Base-by-base conservation (phyloP, 345 rosid species). In the Chamaenerion angustifolium region DNA sequence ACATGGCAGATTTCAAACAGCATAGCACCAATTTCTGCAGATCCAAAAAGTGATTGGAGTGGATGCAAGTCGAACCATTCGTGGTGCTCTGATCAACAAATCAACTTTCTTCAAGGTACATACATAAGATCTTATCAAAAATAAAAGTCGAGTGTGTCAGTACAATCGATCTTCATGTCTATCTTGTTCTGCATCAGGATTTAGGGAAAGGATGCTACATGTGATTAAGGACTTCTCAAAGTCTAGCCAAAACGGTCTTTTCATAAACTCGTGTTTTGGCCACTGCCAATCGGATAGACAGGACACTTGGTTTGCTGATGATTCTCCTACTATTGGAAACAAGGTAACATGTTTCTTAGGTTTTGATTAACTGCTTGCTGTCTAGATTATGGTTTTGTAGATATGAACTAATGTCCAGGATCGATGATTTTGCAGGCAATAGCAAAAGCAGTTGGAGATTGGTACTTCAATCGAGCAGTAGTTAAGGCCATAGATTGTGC, bases 1-100 rank as follows among this genome's bases (percentile, higher is more conserved):
- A 64, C 90, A 15, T 90, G 98, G 98, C 98, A 85, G 97, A 83
- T 89, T 56, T 90, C 83, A 61, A 75, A 82, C 55, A 89, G 97
- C 67, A 64, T 85, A 56, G 95, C 95, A 61, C 95, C 97, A 48
- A 68, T 78, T 42, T 54, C 88, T 6, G 94, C 95, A 0, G 97
- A 89, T 75, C 94, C 88, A 18, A 71, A 68, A 49, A 95, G 97
- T 44, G 68, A 64, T 47, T 89, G 97, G 97, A 31, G 40, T 54
- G 67, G 68, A n/a, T 87, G 98, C 72, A 76, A 73, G 55, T 69
- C 74, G 54, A 75, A 92, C 70, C 69, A 76, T 51, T 75, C 66
- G 11, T 81, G 67, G 67, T 92, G 98, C 48, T 73, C 93, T 3
- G 48, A 73, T 8, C 56, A 74, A 19, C 98, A 92, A 57, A 57